These are phyloP conservation scores for Xylaria multiplex DNA, from an alignment of 2,329 filamentous ascomycete species.

Conservation along the genomic window DNA sequence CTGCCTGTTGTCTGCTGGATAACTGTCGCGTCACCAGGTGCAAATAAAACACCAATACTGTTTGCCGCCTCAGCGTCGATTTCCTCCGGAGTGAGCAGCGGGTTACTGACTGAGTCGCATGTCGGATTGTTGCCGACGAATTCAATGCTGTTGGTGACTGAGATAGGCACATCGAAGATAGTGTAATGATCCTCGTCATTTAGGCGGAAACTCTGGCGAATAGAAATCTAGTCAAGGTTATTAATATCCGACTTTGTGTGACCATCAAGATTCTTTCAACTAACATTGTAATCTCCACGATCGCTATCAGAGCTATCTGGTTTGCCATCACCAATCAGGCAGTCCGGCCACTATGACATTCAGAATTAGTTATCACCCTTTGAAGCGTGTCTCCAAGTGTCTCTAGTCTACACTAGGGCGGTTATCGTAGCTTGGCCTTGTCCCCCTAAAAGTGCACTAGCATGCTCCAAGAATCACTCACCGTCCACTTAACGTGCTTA, in stretches of 20 bases:
- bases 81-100: constrained; percentile 58
- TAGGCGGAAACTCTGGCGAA: constrained; percentile 75
- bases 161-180: constrained; percentile 75
- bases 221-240: constrained; percentile 64
- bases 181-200: constrained; percentile 73
- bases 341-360: constrained; percentile 67
- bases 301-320: constrained; percentile 58
- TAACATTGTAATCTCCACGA: constrained; percentile 71
- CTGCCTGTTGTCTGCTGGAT: constrained; percentile 52
- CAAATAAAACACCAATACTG: constrained; percentile 60
- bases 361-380: background rate
- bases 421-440: background rate
- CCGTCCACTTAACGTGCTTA: constrained; percentile 75
- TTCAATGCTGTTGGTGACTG: constrained; percentile 72
- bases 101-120: constrained; percentile 64
- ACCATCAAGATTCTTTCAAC: constrained; percentile 33
- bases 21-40: constrained; percentile 60
- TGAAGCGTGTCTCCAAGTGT: background rate
- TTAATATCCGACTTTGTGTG: constrained; percentile 1
- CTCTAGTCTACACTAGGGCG: background rate
- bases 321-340: constrained; percentile 69
- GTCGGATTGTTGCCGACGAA: constrained; percentile 53
- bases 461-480: background rate
- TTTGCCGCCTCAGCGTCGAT: constrained; percentile 57
- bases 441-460: background rate